Evolutionary conservation across 2,329 filamentous ascomycete species (phyloP).

Genomic region (Ambrosiella beaveri): DNA sequence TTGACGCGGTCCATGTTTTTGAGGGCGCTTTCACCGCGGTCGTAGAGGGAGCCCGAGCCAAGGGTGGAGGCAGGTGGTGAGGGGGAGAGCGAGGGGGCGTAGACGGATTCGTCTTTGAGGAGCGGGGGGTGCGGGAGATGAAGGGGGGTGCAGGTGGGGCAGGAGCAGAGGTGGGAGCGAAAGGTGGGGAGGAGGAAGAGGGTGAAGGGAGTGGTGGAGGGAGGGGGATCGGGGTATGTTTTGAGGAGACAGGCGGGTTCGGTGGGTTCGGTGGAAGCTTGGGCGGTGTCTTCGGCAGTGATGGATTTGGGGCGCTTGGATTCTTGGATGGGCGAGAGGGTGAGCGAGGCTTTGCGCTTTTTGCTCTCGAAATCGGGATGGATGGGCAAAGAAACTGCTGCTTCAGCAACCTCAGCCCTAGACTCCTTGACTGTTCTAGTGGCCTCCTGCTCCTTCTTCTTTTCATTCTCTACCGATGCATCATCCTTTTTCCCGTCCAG

Average conservation of each 20-base stretch:
- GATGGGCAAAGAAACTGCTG: not conserved
- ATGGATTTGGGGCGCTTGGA: conserved; percentile 27
- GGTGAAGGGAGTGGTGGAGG: conserved; percentile 47
- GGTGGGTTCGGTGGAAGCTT: conserved; percentile 12
- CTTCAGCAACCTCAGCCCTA: conserved; percentile 4
- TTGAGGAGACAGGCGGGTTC: conserved; percentile 38
- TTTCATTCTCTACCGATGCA: conserved; percentile 13
- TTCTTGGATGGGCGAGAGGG: conserved; percentile 16
- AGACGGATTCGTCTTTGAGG: conserved; percentile 83
- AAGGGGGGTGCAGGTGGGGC: conserved; percentile 58
- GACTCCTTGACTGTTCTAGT: not conserved
- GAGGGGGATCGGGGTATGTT: conserved; percentile 32
- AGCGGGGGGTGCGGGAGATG: conserved; percentile 61
- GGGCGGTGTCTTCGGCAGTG: not conserved
- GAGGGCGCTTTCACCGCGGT: conserved; percentile 81
- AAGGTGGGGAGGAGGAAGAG: conserved; percentile 70
- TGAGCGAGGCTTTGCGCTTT: conserved; percentile 46
- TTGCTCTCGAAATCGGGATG: conserved; percentile 22
- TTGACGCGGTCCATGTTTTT: conserved; percentile 82
- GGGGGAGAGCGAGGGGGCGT: conserved; percentile 75
- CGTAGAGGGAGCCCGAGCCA: conserved; percentile 68
- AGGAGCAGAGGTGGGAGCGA: conserved; percentile 68
- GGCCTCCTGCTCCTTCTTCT: not conserved
- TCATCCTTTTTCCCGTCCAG: not conserved
- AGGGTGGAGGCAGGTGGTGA: conserved; percentile 39